Evolutionary conservation across 2,329 filamentous ascomycete genomes (phyloP).

Genomic region (Leptographium procerum): DNA sequence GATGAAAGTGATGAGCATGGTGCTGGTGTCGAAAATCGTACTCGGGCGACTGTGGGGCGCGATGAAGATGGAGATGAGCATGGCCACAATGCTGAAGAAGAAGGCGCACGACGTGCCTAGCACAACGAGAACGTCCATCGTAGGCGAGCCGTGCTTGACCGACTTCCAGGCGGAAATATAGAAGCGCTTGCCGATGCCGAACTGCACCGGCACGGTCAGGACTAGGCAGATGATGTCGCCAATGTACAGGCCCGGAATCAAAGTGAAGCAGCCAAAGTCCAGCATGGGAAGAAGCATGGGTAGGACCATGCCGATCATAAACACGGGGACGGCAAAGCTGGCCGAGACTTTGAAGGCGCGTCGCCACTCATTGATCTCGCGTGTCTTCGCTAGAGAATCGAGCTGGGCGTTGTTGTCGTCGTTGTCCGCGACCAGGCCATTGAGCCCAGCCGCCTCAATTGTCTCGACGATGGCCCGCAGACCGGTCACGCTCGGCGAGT

Average conservation of each 20-base stretch:
- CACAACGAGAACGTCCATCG: constrained; percentile 95
- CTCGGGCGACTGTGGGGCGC: constrained; percentile 68
- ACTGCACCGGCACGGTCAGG: constrained; percentile 88
- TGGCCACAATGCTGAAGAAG: constrained; percentile 83
- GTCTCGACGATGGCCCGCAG: constrained; percentile 72
- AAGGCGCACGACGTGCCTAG: constrained; percentile 91
- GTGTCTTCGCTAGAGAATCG: constrained; percentile 90
- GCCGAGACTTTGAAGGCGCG: constrained; percentile 67
- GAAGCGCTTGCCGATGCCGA: constrained; percentile 89
- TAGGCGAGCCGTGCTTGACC: constrained; percentile 78
- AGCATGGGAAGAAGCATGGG: constrained; percentile 71
- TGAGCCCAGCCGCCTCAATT: constrained; percentile 73
- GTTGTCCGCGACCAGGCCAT: constrained; percentile 78
- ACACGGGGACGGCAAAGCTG: constrained; percentile 78
- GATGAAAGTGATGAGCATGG: constrained; percentile 96
- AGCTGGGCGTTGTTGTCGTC: constrained; percentile 96
- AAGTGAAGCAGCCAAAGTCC: constrained; percentile 60
- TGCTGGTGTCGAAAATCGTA: constrained; percentile 94
- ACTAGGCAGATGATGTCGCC: constrained; percentile 75
- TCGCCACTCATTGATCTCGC: constrained; percentile 90
- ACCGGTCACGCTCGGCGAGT: constrained; percentile 61
- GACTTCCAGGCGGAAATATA: constrained; percentile 92
- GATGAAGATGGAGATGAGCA: constrained; percentile 69
- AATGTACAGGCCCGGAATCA: constrained; percentile 69
- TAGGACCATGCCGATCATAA: constrained; percentile 84